Base-by-base conservation (phyloP, 2,329 filamentous ascomycete genomes). In the Lachnellula occidentalis region DNA sequence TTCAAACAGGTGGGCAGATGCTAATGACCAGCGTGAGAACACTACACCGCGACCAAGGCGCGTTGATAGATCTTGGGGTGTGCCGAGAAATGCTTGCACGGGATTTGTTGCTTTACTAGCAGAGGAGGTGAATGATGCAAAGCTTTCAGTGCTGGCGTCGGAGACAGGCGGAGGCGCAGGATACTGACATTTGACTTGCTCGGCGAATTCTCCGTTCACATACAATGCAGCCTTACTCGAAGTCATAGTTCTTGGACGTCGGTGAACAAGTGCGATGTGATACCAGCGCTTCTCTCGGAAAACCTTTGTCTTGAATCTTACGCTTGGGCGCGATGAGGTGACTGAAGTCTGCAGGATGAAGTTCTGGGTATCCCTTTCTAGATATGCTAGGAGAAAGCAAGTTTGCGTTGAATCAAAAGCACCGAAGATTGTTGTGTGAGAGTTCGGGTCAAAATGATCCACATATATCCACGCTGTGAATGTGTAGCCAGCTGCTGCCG, bases 291-390 rank as follows among this genome's bases (percentile, higher is more conserved):
- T 81, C 59, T 88, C 79, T 63, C 85, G 76, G 66, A 99, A 97
- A 0, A 79, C 76, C 11, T 86, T 82, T 2, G 87, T 87, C 69
- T 94, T 95, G 77, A 99, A 99, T 53, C 94, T 84, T 46, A 99
- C 89, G 70, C 92, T 97, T 2, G 94, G 92, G 55, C 88, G 83
- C 50, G 84, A 79, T 8, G 91, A 91, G 50, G 85, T 89, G 57
- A 97, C 88, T 17, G 94, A 96, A 7, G 95, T 97, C 72, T 99
- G 94, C 5, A 99, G 76, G 62, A 99, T 99, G 62, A 99, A 88
- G 71, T 96, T 94, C 57, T 82, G 88, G 2, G 90, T 95, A 69
- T 96, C 92, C 67, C 87, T 91, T 69, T 99, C 95, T 39, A 99
- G 78, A 67, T 99, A 99, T 57, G 91, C 86, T 63, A 99, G 82